Conservation (phyloP, 2,329 filamentous ascomycete genomes). For the Trichophyton simii region DNA sequence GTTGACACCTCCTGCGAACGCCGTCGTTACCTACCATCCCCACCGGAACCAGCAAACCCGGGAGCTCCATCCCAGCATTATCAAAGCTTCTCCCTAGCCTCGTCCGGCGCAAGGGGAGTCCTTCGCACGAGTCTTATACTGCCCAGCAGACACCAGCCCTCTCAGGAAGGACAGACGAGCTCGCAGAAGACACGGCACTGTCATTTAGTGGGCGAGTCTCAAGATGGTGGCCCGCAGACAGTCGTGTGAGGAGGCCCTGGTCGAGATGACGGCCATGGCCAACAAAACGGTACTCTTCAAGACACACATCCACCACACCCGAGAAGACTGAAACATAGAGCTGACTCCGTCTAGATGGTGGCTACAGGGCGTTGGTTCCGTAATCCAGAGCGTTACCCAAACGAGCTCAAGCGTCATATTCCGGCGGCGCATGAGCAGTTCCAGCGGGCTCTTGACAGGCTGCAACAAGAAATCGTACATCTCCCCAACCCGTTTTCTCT, state of each 20-base stretch:
- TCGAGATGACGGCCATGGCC: slow-evolving; percentile 24
- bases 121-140: background rate
- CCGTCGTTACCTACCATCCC: background rate
- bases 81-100: background rate
- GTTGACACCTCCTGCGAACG: background rate
- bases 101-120: background rate
- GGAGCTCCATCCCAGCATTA: slow-evolving; percentile 1
- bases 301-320: background rate
- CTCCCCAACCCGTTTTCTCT: background rate
- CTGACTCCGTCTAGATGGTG: slow-evolving; percentile 22
- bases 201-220: background rate
- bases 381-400: slow-evolving; percentile 23
- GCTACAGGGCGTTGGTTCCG: slow-evolving; percentile 32
- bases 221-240: background rate
- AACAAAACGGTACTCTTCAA: slow-evolving; percentile 24
- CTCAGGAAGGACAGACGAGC: background rate
- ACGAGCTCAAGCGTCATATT: slow-evolving; percentile 28
- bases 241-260: slow-evolving; percentile 21
- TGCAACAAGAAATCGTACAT: slow-evolving; percentile 33
- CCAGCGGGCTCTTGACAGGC: slow-evolving; percentile 28
- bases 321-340: background rate
- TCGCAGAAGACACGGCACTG: background rate
- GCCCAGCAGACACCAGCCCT: background rate
- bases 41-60: background rate
- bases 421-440: slow-evolving; percentile 29